Conservation (phyloP, 108 stramenopile species). For the Asterionellopsis glacialis region DNA sequence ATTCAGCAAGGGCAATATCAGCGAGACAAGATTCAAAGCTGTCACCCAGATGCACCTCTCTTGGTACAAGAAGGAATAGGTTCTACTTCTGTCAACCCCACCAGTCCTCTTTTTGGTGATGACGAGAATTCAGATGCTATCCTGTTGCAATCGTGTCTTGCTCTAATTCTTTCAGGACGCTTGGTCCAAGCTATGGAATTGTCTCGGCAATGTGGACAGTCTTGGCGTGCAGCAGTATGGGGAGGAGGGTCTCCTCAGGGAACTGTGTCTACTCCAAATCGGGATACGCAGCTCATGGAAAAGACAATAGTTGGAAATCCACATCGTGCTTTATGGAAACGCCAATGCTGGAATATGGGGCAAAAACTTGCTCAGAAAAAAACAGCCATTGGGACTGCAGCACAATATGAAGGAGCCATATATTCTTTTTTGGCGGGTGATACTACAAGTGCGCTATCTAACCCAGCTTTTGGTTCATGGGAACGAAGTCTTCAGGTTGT, state of each 20-base stretch:
- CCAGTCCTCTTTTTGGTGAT: constrained; percentile 8
- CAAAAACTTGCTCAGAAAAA: constrained; percentile 5
- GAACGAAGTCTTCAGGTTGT: constrained; percentile 44
- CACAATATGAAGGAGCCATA: constrained; percentile 53
- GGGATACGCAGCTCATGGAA: constrained; percentile 4
- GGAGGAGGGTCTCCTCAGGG: constrained; percentile 51
- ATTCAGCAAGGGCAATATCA: constrained; percentile 14
- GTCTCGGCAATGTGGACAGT: constrained; percentile 46
- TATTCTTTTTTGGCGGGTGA: constrained; percentile 55
- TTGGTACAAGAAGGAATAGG: background rate
- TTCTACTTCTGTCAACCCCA: constrained; percentile 1
- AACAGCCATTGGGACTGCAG: too few species aligned
- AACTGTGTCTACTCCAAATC: constrained; percentile 3
- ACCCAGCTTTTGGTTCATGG: constrained; percentile 54
- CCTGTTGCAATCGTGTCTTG: constrained; percentile 45
- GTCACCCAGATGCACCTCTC: constrained; percentile 43
- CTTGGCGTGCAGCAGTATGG: constrained; percentile 66
- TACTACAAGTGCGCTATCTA: constrained; percentile 39
- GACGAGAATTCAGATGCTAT: constrained; percentile 36
- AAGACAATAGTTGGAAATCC: constrained; percentile 45
- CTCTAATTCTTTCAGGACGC: constrained; percentile 50
- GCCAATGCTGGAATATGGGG: constrained; percentile 48
- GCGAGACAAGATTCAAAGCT: background rate
- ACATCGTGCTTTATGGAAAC: constrained; percentile 65
- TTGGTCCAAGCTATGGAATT: constrained; percentile 42